Percentiles rank a stretch among this genome's conserved stretches.
phyloP scores from a whole-genome alignment of 768 basidiomycete genomes.

The Phanerochaete carnosa region DNA sequence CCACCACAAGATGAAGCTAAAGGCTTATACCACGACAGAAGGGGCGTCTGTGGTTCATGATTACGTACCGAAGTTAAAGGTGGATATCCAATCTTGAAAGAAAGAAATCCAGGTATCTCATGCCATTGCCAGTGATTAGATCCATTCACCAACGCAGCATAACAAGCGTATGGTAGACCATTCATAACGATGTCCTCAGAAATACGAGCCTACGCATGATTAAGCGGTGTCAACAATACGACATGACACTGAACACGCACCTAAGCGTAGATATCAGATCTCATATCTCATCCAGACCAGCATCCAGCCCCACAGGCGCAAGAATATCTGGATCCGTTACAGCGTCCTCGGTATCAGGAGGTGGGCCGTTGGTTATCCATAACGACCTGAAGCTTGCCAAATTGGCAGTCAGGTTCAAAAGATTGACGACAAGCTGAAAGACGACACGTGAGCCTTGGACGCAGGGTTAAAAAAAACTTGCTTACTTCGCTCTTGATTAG shows the following conservation, averaged over 20 bases:
- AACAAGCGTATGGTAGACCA: background rate
- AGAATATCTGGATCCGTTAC: constrained; percentile 9
- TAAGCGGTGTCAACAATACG: background rate
- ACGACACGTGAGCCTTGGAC: background rate
- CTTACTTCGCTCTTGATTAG: constrained; percentile 3
- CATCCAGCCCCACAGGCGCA: constrained; percentile 8
- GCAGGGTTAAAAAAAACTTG: background rate
- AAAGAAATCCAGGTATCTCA: background rate
- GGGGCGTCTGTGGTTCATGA: too few relatives aligned
- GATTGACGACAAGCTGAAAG: constrained; percentile 34
- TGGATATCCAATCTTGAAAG: too few relatives aligned
- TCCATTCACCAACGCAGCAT: background rate
- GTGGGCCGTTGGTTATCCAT: constrained; percentile 66
- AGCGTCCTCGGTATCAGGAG: constrained; percentile 14
- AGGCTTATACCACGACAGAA: background rate
- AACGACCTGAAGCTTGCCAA: constrained; percentile 63
- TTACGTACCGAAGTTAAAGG: too few relatives aligned
- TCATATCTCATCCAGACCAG: constrained; percentile 13
- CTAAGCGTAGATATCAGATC: background rate
- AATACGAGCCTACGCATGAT: too few relatives aligned
- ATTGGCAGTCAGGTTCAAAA: constrained; percentile 47
- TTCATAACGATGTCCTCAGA: too few relatives aligned
- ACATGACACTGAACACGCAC: background rate
- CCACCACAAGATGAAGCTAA: background rate
- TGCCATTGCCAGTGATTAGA: too few relatives aligned